Percentiles rank a stretch among this genome's conserved stretches.
Conservation (phyloP, 2,329 filamentous ascomycete genomes). For the Boeremia exigua region DNA sequence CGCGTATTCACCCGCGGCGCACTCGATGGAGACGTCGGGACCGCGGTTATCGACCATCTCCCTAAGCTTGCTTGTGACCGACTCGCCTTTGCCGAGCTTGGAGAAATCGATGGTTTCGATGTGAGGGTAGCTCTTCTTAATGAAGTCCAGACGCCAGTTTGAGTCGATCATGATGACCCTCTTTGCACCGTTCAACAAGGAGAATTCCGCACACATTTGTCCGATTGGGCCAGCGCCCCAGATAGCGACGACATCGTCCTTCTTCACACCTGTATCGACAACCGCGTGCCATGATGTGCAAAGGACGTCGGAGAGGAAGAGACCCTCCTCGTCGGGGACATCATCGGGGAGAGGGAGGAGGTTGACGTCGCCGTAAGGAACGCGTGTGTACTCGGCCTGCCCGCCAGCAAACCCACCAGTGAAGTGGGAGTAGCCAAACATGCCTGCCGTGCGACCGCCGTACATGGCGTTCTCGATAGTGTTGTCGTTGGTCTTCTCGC, state of each 20-base stretch:
- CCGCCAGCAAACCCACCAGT: slow-evolving; percentile 87
- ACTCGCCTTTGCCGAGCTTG: slow-evolving; percentile 65
- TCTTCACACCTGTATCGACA: slow-evolving; percentile 81
- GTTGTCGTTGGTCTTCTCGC: slow-evolving; percentile 80
- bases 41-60: slow-evolving; percentile 72
- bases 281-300: slow-evolving; percentile 81
- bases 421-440: slow-evolving; percentile 69
- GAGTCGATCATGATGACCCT: slow-evolving; percentile 82
- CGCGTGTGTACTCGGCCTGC: slow-evolving; percentile 84
- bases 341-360: slow-evolving; percentile 77
- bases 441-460: slow-evolving; percentile 74
- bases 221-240: slow-evolving; percentile 90
- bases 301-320: slow-evolving; percentile 83
- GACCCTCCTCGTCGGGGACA: slow-evolving; percentile 82
- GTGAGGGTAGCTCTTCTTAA: slow-evolving; percentile 69
- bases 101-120: slow-evolving; percentile 74
- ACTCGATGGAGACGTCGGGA: slow-evolving; percentile 76
- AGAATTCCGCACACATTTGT: slow-evolving; percentile 74
- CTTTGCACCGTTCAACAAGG: slow-evolving; percentile 73
- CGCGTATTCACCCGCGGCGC: slow-evolving; percentile 67
- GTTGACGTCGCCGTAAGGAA: slow-evolving; percentile 82
- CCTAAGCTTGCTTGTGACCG: slow-evolving; percentile 74
- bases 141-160: slow-evolving; percentile 71
- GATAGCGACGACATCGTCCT: slow-evolving; percentile 78
- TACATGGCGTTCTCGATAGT: slow-evolving; percentile 76